Evolutionary conservation across 164 flowering plant genomes (phyloP), one percentile per base, ranked within the genome.

Genomic region (grape (Vitis vinifera)): DNA sequence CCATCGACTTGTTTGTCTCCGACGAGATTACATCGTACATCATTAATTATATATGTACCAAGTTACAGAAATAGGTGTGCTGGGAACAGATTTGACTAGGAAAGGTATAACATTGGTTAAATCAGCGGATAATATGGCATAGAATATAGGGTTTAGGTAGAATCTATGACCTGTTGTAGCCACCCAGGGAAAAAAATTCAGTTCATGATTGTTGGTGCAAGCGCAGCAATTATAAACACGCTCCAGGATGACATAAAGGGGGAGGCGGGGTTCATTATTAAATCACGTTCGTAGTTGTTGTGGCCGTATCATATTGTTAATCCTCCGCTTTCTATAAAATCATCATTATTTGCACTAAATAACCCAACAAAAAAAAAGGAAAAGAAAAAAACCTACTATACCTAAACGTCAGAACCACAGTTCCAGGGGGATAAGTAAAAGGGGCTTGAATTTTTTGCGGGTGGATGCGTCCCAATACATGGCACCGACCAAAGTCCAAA

Each of bases 401-500:
- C 72, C 66, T 69, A 69, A 61, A 51, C 51, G 27, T 69, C 55
- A 51, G 62, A 51, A 30, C 31, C 27, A 23, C 27, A 1, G 27
- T 23, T 23, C 27, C 0, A 23, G 27, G 27, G 27, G 27, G 27
- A 23, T 23, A 1, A 23, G 27, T 23, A 23, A 52, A 62, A 47
- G 66, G 71, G 65, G 12, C 23, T 14, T 29, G 64, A n/a, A 48
- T 31, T 29, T 23, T 23, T 23, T 23, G 27, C 27, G 27, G 27
- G 27, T 23, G 27, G 16, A 29, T 8, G 48, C 10, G 29, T 53
- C 37, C 10, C 15, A 52, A 62, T 62, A 16, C 48, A 57, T 48
- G n/a, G 16, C 75, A 13, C 71, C 70, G 75, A 66, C 75, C 70
- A 64, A 72, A 58, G 57, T 31, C 13, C 65, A 65, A 72, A 66